Percentiles rank a stretch among this genome's conserved stretches.
Evolutionary conservation across 768 basidiomycete species (phyloP).

Genomic region (Lanmaoa rubissima): DNA sequence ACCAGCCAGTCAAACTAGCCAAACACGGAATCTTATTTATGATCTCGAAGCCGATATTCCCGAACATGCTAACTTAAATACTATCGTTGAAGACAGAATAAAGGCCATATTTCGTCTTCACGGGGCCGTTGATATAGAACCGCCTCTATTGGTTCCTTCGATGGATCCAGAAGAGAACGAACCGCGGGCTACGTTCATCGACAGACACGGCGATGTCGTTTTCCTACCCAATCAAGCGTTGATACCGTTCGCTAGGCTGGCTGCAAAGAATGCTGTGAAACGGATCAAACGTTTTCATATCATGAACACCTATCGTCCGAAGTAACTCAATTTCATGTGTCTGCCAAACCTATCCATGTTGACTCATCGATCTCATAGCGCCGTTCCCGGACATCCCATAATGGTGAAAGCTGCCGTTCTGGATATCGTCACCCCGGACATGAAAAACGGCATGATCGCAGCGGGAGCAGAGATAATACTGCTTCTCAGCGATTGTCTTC

Average conservation of each 20-base stretch:
- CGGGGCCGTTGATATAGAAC: slow-evolving; percentile 86
- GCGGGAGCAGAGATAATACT: slow-evolving; percentile 75
- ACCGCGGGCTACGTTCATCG: slow-evolving; percentile 71
- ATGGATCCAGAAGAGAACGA: slow-evolving; percentile 61
- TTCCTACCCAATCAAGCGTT: slow-evolving; percentile 70
- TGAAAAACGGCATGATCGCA: slow-evolving; percentile 59
- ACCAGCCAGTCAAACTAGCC: slow-evolving; percentile 58
- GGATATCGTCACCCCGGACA: slow-evolving; percentile 80
- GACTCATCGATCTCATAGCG: slow-evolving; percentile 34
- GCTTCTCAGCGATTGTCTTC: slow-evolving; percentile 62
- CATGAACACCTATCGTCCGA: slow-evolving; percentile 66
- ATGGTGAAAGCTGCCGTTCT: slow-evolving; percentile 73
- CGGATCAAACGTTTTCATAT: slow-evolving; percentile 86
- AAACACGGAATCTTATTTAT: slow-evolving; percentile 68
- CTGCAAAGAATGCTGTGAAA: slow-evolving; percentile 61
- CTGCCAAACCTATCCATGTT: neutral
- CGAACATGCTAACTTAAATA: slow-evolving; percentile 68
- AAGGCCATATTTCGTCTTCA: slow-evolving; percentile 80
- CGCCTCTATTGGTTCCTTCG: slow-evolving; percentile 78
- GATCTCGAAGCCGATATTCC: slow-evolving; percentile 67
- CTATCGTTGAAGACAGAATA: slow-evolving; percentile 75
- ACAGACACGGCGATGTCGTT: slow-evolving; percentile 76
- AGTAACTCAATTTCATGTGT: slow-evolving; percentile 39
- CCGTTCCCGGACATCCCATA: slow-evolving; percentile 71
- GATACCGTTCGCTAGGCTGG: slow-evolving; percentile 77